Evolutionary conservation across 192 early-diverging fungal genomes (phyloP).

Genomic region (Kappamyces sp.): DNA sequence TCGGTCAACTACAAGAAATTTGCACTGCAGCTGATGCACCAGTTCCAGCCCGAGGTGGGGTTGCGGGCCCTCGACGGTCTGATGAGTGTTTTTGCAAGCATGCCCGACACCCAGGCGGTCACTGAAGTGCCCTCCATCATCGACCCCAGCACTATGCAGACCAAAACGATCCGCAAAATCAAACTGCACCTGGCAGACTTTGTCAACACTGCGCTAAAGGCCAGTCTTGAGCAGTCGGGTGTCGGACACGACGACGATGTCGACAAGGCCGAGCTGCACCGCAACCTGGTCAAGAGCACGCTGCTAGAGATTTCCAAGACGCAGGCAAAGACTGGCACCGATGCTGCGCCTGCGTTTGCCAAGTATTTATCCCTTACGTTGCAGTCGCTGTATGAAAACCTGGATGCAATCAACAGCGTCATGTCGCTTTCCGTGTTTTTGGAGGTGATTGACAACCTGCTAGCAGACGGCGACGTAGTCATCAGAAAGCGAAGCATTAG

Average conservation of each 20-base stretch:
- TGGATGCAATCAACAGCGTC: constrained; percentile 70
- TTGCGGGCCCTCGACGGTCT: constrained; percentile 57
- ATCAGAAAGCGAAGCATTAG: constrained; percentile 71
- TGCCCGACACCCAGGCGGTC: background rate
- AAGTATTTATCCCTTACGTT: constrained; percentile 34
- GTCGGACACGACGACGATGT: background rate
- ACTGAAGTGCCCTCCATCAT: background rate
- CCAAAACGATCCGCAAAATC: constrained; percentile 7
- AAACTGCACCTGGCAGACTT: constrained; percentile 17
- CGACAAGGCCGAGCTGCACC: constrained; percentile 3
- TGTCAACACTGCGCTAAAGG: background rate
- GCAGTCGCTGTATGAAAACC: constrained; percentile 63
- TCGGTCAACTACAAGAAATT: constrained; percentile 69
- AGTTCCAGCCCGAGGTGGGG: constrained; percentile 65
- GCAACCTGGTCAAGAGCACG: constrained; percentile 8
- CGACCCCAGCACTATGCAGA: background rate
- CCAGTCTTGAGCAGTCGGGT: background rate
- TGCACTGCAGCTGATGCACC: constrained; percentile 59
- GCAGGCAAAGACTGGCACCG: background rate
- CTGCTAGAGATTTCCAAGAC: constrained; percentile 6
- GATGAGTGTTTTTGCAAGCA: constrained; percentile 26
- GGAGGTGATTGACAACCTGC: constrained; percentile 56
- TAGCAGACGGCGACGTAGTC: constrained; percentile 29
- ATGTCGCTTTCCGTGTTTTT: constrained; percentile 74
- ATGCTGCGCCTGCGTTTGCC: background rate